Percentiles rank a stretch among this genome's conserved stretches.
Evolutionary conservation across 2,329 filamentous ascomycete species (phyloP).

Genomic region (Clarireedia monteithiana): DNA sequence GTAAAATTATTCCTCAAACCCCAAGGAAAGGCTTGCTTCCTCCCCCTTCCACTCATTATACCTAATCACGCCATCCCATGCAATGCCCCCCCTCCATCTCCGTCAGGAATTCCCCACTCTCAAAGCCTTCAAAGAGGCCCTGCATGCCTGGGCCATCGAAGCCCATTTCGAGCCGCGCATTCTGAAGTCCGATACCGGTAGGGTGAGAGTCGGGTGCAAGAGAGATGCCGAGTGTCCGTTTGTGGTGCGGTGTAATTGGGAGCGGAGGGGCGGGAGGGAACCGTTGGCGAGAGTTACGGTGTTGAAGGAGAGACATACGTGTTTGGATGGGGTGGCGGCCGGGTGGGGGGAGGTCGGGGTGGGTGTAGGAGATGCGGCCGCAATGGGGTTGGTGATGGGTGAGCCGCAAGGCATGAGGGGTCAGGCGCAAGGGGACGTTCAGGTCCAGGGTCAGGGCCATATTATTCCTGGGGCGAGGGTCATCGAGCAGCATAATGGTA

Average conservation of each 20-base stretch:
- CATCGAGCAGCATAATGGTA: constrained; percentile 25
- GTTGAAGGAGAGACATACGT: constrained; percentile 27
- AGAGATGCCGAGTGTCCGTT: constrained; percentile 28
- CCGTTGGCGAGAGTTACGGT: constrained; percentile 28
- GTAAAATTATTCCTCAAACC: background rate
- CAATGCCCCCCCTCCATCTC: constrained; percentile 27
- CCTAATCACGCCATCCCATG: background rate
- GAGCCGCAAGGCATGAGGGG: constrained; percentile 2
- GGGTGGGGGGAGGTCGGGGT: background rate
- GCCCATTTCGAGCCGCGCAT: constrained; percentile 30
- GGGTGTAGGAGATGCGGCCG: constrained; percentile 11
- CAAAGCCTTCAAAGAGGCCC: constrained; percentile 29
- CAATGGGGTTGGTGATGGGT: constrained; percentile 3
- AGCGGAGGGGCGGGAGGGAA: constrained; percentile 24
- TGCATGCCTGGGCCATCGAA: constrained; percentile 30
- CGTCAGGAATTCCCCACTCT: constrained; percentile 29
- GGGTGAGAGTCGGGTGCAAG: constrained; percentile 30
- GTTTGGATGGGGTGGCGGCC: constrained; percentile 22
- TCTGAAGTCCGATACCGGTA: constrained; percentile 27
- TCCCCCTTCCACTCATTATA: background rate
- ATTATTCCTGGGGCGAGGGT: constrained; percentile 11
- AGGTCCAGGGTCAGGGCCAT: constrained; percentile 8
- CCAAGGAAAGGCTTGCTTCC: background rate
- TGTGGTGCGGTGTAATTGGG: constrained; percentile 29
- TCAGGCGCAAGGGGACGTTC: background rate